These are phyloP conservation scores for Macadamia tetraphylla DNA, from an alignment of 164 flowering plant species.

Conservation along the genomic window DNA sequence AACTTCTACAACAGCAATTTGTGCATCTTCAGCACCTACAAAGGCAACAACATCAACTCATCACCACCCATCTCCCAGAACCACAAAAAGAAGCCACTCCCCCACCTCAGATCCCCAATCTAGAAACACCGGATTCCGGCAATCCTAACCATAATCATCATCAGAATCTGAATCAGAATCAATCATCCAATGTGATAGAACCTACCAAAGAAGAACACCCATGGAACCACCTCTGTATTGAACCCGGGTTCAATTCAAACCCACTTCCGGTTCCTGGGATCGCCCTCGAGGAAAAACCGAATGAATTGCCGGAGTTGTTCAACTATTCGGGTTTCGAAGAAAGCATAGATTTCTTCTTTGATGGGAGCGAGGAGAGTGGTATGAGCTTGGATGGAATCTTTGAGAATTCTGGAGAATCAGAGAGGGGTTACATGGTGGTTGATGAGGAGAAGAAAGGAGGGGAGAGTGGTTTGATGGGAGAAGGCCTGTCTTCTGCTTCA, in stretches of 20 bases:
- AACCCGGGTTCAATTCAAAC: conserved; percentile 11
- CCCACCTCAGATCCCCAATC: conserved; percentile 3
- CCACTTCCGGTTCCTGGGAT: conserved; percentile 24
- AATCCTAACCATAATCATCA: neutral
- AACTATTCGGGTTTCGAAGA: conserved; percentile 40
- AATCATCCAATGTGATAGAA: conserved; percentile 15
- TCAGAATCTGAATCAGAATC: conserved; percentile 2
- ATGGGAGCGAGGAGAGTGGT: conserved; percentile 8
- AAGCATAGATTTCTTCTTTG: conserved; percentile 46
- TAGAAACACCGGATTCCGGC: conserved; percentile 2
- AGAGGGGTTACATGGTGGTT: conserved; percentile 6
- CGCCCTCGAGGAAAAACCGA: conserved; percentile 20
- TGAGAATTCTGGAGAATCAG: conserved; percentile 5
- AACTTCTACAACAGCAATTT: neutral
- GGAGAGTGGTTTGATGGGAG: conserved; percentile 8
- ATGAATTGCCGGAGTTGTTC: conserved; percentile 37
- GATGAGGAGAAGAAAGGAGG: conserved; percentile 6
- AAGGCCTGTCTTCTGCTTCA: conserved; percentile 8
- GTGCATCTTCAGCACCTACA: too few relatives aligned
- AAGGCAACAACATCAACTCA: too few relatives aligned
- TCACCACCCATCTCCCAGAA: conserved; percentile 2
- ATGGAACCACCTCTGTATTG: conserved; percentile 26
- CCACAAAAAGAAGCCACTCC: conserved; percentile 1
- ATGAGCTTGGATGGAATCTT: conserved; percentile 11
- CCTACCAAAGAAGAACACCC: conserved; percentile 17